Evolutionary conservation across 2,329 filamentous ascomycete species (phyloP).

Genomic region (Cytospora mali): DNA sequence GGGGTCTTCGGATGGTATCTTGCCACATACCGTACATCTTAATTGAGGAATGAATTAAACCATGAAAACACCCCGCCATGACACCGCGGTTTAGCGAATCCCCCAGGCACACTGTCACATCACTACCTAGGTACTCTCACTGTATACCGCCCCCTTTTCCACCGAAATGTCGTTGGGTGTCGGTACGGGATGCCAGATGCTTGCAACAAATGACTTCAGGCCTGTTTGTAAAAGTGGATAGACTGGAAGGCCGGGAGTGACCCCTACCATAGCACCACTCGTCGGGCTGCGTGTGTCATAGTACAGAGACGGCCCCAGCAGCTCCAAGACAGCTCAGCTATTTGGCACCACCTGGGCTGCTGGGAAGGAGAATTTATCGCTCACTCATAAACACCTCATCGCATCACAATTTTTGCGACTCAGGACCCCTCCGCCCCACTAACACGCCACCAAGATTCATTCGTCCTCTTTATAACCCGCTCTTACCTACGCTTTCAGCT

Average conservation of each 20-base stretch:
- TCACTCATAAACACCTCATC: conserved; percentile 28
- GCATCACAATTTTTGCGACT: conserved; percentile 25
- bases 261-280: conserved; percentile 20
- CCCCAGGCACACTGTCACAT: neutral
- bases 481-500: conserved; percentile 11
- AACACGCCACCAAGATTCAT: conserved; percentile 22
- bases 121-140: neutral
- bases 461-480: conserved; percentile 23
- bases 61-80: conserved; percentile 15
- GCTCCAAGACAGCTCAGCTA: conserved; percentile 4
- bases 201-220: conserved; percentile 19
- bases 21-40: neutral
- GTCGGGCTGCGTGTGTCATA: conserved; percentile 22
- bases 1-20: neutral
- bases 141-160: conserved; percentile 5
- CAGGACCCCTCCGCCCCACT: conserved; percentile 20
- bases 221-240: conserved; percentile 21
- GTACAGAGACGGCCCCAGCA: neutral
- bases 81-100: neutral
- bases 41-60: too few species aligned
- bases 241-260: neutral
- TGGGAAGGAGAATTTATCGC: conserved; percentile 27
- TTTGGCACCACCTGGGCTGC: neutral
- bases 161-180: neutral
- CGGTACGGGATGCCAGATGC: neutral